phyloP scores from a whole-genome alignment of 2,329 filamentous ascomycete genomes.

The Apiospora saccharicola region DNA sequence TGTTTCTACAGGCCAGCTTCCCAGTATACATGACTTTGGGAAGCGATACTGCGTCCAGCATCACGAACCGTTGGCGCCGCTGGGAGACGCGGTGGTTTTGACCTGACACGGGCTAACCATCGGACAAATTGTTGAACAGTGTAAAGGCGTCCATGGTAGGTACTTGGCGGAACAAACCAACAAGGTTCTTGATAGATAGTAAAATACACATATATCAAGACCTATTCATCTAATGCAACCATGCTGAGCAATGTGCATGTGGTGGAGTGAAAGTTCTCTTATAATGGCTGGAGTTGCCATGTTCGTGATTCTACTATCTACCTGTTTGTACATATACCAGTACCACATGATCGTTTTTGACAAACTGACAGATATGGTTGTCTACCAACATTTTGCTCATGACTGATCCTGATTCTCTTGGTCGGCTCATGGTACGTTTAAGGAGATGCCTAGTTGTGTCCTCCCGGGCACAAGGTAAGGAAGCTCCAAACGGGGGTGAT shows the following conservation, averaged over 20 bases:
- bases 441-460: too few relatives aligned
- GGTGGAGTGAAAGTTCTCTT: background rate
- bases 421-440: too few relatives aligned
- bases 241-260: background rate
- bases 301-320: too few relatives aligned
- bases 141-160: background rate
- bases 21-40: background rate
- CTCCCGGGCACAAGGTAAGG: too few relatives aligned
- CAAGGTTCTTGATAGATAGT: conserved; percentile 10
- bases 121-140: conserved; percentile 3
- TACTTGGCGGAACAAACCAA: background rate
- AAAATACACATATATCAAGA: background rate
- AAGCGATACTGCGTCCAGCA: background rate
- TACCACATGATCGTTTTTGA: background rate
- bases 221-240: background rate
- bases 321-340: background rate
- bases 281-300: background rate
- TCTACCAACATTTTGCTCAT: too few relatives aligned
- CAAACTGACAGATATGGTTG: background rate
- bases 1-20: background rate
- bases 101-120: background rate
- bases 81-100: background rate
- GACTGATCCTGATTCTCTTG: too few relatives aligned
- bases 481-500: too few relatives aligned
- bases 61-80: background rate